Base-by-base conservation (phyloP, 768 basidiomycete genomes). In the Phlebiopsis gigantea region DNA sequence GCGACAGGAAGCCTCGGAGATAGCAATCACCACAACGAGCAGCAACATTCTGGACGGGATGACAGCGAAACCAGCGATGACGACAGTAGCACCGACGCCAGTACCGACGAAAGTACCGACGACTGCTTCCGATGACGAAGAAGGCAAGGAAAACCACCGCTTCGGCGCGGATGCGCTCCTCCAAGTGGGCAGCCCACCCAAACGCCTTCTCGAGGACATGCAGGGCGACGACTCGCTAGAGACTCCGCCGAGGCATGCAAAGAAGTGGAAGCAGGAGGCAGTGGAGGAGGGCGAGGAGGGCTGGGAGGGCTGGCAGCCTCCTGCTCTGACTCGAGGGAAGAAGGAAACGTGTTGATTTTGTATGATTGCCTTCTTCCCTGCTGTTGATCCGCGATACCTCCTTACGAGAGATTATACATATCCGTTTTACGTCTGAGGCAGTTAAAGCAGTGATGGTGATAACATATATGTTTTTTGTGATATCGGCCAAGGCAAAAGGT, bases 271-370 rank as follows among this genome's bases (percentile, higher is more conserved):
- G 55, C 31, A 41, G 28, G 57, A 51, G n/a, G 12, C 30, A 5
- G 55, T 56, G 10, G 47, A 46, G 30, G 31, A 17, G 17, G 56
- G 14, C 24, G 55, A 56, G 14, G 46, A 41, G 43, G 46, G 21
- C 17, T 59, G 58, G 58, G 58, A 56, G 49, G 41, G 56, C 26
- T 59, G 58, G 58, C 39, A 56, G 34, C 58, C 55, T 10, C 34
- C 2, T 39, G 34, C 34, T 39, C 12, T 39, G 34, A 4, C 48
- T 46, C 10, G 54, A 30, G 21, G 7, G 8, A 55, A 24, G 43
- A 51, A 51, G 51, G 39, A 24, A 8, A 59, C 30, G 57, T 29
- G 47, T 26, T 48, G 29, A 48, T n/a, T 48, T 29, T 48, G 15
- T 9, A 10, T 45, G 19, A 21, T 21, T 45, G 19, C 24, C 44